phyloP scores from a whole-genome alignment of 805 yeast genomes.

The Tetrapisispora phaffii region DNA sequence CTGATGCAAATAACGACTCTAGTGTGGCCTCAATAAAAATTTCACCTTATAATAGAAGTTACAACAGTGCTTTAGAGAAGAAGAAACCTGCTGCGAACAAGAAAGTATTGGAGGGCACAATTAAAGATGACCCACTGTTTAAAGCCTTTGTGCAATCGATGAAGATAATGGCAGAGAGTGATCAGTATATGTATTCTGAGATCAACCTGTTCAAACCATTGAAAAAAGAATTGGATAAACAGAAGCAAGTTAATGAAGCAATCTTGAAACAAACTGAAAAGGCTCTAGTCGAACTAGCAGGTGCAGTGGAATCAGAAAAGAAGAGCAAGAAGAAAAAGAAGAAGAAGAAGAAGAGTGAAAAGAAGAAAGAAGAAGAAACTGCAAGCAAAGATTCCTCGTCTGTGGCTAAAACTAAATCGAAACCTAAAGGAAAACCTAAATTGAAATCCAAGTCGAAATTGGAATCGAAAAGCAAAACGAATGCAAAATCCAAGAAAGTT shows the following conservation, averaged over 20 bases:
- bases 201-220: conserved; percentile 23
- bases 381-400: not conserved
- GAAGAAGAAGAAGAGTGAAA: conserved; percentile 9
- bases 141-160: conserved; percentile 26
- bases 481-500: conserved; percentile 4
- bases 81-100: conserved; percentile 5
- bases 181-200: conserved; percentile 17
- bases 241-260: conserved; percentile 11
- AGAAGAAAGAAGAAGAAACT: conserved; percentile 4
- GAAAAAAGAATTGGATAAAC: conserved; percentile 20
- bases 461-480: conserved; percentile 2
- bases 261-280: conserved; percentile 16
- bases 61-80: not conserved
- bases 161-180: conserved; percentile 13
- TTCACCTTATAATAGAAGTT: conserved; percentile 18
- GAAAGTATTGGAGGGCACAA: conserved; percentile 23
- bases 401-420: not conserved
- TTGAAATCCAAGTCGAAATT: conserved; percentile 5
- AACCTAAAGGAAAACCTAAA: not conserved
- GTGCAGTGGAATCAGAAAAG: conserved; percentile 14
- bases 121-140: conserved; percentile 25
- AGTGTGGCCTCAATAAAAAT: conserved; percentile 12
- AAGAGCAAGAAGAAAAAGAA: conserved; percentile 16
- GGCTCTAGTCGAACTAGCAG: conserved; percentile 23
- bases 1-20: conserved; percentile 24